Conservation (phyloP, 225 moss, liverwort and hornwort genomes). For the Sphagnum contortum region DNA sequence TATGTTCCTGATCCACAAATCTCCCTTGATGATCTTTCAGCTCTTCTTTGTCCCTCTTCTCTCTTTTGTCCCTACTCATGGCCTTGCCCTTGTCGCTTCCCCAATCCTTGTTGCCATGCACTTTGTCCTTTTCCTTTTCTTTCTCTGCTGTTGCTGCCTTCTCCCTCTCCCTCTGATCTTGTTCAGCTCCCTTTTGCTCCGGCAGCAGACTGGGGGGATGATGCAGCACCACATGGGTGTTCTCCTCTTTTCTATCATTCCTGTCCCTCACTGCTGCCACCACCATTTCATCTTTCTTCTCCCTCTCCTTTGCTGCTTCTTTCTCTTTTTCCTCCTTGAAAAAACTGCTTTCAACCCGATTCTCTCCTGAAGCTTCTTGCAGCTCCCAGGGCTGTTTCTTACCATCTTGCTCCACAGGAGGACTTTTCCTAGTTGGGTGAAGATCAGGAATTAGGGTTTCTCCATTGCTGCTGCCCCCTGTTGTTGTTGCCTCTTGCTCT, state of each 20-base stretch:
- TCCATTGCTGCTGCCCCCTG: too few species aligned
- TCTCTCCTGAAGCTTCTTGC: too few species aligned
- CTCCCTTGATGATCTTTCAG: constrained; percentile 55
- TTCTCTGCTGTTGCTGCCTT: constrained; percentile 12
- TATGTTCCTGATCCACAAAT: neutral
- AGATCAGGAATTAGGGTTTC: too few species aligned
- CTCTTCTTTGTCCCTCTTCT: constrained; percentile 60
- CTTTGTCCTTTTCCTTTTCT: constrained; percentile 45
- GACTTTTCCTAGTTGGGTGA: too few species aligned
- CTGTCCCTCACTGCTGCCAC: constrained; percentile 1
- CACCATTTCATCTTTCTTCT: constrained; percentile 29
- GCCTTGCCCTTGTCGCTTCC: constrained; percentile 45
- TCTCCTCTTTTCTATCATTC: constrained; percentile 7
- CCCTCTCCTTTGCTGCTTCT: constrained; percentile 41
- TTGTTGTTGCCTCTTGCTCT: too few species aligned
- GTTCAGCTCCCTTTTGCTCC: constrained; percentile 18
- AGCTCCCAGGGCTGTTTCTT: too few species aligned
- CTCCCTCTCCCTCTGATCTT: constrained; percentile 50
- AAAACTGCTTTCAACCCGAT: too few species aligned
- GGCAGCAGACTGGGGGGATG: too few species aligned
- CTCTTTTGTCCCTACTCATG: constrained; percentile 34
- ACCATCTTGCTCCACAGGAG: too few species aligned
- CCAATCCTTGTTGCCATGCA: constrained; percentile 20
- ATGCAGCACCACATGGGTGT: constrained; percentile 6
- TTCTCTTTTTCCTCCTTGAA: constrained; percentile 22